phyloP scores from a whole-genome alignment of 441 rosid species.

The Monsonia emarginata region DNA sequence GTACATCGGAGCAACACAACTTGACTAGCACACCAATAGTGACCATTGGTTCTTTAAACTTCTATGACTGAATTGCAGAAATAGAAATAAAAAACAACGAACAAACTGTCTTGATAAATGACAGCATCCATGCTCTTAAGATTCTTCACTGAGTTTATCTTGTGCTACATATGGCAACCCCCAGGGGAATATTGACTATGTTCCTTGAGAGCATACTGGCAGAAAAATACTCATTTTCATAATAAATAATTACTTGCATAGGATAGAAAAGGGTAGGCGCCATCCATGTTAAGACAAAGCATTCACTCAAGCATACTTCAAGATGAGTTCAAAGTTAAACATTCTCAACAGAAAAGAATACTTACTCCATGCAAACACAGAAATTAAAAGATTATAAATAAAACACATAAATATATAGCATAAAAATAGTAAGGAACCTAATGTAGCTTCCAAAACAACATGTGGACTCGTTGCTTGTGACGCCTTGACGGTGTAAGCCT shows the following conservation, averaged over 20 bases:
- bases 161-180: too few species aligned
- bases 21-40: too few species aligned
- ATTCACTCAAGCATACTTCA: neutral
- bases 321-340: neutral
- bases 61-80: too few species aligned
- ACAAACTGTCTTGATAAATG: too few species aligned
- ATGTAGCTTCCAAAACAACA: slow-evolving; percentile 78
- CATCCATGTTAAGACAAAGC: neutral
- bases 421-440: slow-evolving; percentile 45
- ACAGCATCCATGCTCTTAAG: too few species aligned
- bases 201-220: too few species aligned
- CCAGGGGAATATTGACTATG: too few species aligned
- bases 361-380: neutral
- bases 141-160: too few species aligned
- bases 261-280: neutral
- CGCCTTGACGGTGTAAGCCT: slow-evolving; percentile 88
- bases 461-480: slow-evolving; percentile 75
- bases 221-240: too few species aligned
- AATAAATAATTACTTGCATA: neutral
- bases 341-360: neutral
- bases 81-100: too few species aligned
- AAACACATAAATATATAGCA: neutral
- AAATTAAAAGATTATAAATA: neutral
- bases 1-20: neutral
- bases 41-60: too few species aligned